Evolutionary conservation across 495 filamentous ascomycete genomes (phyloP).

Genomic region (Aspergillus campestris): DNA sequence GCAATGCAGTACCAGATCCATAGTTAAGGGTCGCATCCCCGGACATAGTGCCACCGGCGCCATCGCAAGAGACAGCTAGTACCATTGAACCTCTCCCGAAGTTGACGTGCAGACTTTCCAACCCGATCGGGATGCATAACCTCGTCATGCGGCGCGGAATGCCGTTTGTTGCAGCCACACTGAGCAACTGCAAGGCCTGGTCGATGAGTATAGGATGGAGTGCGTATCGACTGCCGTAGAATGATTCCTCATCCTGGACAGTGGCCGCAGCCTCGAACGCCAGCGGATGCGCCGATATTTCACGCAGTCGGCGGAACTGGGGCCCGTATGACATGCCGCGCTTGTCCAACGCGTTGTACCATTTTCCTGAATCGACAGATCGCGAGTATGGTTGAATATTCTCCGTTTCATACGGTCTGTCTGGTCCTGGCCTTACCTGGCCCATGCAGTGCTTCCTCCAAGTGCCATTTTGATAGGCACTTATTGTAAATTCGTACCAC

Average conservation of each 20-base stretch:
- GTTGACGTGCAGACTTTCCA: constrained; percentile 1
- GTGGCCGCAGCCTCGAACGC: not conserved
- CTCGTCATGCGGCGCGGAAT: constrained; percentile 1
- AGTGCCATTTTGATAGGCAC: constrained; percentile 19
- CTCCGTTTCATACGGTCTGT: not conserved
- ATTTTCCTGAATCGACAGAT: not conserved
- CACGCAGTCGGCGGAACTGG: constrained; percentile 12
- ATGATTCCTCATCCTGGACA: not conserved
- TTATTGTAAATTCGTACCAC: constrained; percentile 37
- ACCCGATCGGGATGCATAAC: constrained; percentile 1
- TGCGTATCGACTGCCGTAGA: not conserved
- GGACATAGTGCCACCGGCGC: not conserved
- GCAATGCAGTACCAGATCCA: not conserved
- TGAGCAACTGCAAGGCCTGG: constrained; percentile 8
- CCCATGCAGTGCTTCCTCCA: constrained; percentile 37
- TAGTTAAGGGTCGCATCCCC: not conserved
- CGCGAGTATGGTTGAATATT: not conserved
- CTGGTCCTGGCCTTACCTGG: constrained; percentile 10
- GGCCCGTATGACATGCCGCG: constrained; percentile 27
- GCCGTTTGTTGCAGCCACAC: constrained; percentile 7
- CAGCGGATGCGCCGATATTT: constrained; percentile 10
- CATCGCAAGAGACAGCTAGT: not conserved
- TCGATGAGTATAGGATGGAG: constrained; percentile 10
- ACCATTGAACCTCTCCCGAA: not conserved
- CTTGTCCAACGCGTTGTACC: constrained; percentile 22